Conservation (phyloP, 306 rosid genomes). For the Vachellia pachyceras region DNA sequence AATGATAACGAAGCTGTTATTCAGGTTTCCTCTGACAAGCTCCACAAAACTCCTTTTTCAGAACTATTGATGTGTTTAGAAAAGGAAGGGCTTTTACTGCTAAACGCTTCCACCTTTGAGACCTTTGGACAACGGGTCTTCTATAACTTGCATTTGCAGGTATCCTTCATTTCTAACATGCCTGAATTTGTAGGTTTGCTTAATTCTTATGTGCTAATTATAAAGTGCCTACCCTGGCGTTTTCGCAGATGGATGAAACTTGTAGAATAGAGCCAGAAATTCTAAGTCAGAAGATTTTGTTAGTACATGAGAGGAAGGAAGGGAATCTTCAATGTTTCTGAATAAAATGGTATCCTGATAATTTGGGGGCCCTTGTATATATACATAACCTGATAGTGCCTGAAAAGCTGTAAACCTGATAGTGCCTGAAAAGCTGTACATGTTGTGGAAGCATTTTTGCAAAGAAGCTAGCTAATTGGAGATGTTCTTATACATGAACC, state of each 20-base stretch:
- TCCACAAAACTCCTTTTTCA: slow-evolving; percentile 46
- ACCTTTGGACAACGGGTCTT: slow-evolving; percentile 60
- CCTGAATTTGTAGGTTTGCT: slow-evolving; percentile 39
- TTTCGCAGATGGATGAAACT: slow-evolving; percentile 42
- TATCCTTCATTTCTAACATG: not conserved
- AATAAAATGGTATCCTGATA: not conserved
- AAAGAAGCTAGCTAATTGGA: not conserved
- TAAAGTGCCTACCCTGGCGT: not conserved
- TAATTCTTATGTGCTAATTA: not conserved
- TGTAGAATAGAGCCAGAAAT: slow-evolving; percentile 33
- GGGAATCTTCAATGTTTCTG: slow-evolving; percentile 16
- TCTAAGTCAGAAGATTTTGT: slow-evolving; percentile 37
- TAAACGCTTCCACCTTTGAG: slow-evolving; percentile 68
- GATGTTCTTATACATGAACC: not conserved
- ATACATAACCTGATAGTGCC: slow-evolving; percentile 6
- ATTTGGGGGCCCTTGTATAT: not conserved
- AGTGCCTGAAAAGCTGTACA: slow-evolving; percentile 14
- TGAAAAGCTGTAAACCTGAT: slow-evolving; percentile 11
- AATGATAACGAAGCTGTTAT: slow-evolving; percentile 52
- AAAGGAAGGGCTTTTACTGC: slow-evolving; percentile 47
- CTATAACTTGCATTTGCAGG: slow-evolving; percentile 64
- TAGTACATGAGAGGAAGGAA: slow-evolving; percentile 34
- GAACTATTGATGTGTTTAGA: slow-evolving; percentile 56
- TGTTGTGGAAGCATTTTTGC: not conserved
- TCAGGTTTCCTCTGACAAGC: slow-evolving; percentile 54